Evolutionary conservation across 371 early-diverging fungal genomes (phyloP).

Genomic region (Cokeromyces recurvatus): DNA sequence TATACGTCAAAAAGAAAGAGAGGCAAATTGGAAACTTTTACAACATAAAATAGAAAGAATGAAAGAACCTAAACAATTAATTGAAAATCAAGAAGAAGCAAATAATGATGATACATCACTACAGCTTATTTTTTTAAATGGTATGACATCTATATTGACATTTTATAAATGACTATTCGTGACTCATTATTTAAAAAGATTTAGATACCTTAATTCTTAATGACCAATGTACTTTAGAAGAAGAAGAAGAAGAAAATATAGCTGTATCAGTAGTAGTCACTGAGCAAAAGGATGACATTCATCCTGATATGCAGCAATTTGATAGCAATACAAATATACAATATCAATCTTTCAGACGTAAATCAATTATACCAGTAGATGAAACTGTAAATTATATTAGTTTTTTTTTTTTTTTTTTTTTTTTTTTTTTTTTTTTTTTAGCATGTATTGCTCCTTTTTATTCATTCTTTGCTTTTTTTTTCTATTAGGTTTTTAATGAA

Average conservation of each 20-base stretch:
- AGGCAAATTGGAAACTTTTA: conserved; percentile 68
- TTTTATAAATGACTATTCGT: no score
- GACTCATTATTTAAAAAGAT: no score
- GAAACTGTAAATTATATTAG: conserved; percentile 63
- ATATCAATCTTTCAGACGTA: conserved; percentile 73
- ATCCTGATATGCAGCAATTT: conserved; percentile 55
- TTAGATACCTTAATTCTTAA: no score
- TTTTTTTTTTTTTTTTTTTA: no score
- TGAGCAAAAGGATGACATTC: conserved; percentile 30
- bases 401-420: no score
- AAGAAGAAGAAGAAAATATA: not conserved
- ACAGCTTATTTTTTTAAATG: no score
- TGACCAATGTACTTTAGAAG: no score
- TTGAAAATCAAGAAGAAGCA: no score
- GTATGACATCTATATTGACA: no score
- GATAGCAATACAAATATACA: conserved; percentile 52
- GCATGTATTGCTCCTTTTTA: not conserved
- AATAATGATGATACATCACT: no score
- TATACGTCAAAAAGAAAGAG: conserved; percentile 74
- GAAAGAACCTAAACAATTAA: not conserved
- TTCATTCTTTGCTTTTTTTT: not conserved
- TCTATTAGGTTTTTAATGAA: conserved; percentile 58
- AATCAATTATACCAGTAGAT: conserved; percentile 89
- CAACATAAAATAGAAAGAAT: conserved; percentile 21
- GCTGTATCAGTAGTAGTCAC: not conserved